Evolutionary conservation across 192 early-diverging fungal species (phyloP), one percentile per base, ranked within the genome.

Genomic region (Backusella macrospora): DNA sequence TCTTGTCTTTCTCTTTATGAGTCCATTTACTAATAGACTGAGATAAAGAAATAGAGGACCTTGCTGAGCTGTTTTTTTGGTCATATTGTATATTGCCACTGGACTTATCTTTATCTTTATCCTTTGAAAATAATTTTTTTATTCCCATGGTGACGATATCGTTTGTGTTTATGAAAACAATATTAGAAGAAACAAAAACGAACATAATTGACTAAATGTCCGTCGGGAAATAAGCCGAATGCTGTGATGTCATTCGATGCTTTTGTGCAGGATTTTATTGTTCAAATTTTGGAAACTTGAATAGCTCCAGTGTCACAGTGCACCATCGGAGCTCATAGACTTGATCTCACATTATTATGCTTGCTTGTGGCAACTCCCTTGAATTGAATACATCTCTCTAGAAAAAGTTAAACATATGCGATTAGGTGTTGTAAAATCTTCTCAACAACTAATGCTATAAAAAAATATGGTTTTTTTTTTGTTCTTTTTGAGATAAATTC

Each of bases 91-190:
- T 18, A 59, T 23, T 59, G 52, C 21, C 26, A 10, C 52, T 59
- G 5, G 52, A 59, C 26, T 23, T 59, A 26, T 15, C 42, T 47
- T 4, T 45, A 12, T 15, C 12, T 26, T 10, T 62, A 62, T 68
- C 18, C 12, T 23, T 68, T 68, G 67, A 68, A 29, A 68, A 68
- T 29, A 68, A 45, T 14, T 68, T 68, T 29, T 43, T 68, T 68
- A 68, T 13, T 46, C 67, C 67, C 67, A 68, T 68, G 52, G 12
- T 59, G 21, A 23, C 18, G 52, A 5, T 59, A 59, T 26, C 26
- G 26, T 26, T 23, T 59, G 52, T 59, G 52, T 59, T 59, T 59
- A 59, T 59, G 52, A 59, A 59, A 66, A 66, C 42, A 39, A 55
- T 55, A 55, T 15, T 48, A 65, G n/a, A 65, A 40, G 34, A 40